Evolutionary conservation across 2,329 filamentous ascomycete genomes (phyloP), one percentile per base, ranked within the genome.

Genomic region (Claviceps fusiformis): DNA sequence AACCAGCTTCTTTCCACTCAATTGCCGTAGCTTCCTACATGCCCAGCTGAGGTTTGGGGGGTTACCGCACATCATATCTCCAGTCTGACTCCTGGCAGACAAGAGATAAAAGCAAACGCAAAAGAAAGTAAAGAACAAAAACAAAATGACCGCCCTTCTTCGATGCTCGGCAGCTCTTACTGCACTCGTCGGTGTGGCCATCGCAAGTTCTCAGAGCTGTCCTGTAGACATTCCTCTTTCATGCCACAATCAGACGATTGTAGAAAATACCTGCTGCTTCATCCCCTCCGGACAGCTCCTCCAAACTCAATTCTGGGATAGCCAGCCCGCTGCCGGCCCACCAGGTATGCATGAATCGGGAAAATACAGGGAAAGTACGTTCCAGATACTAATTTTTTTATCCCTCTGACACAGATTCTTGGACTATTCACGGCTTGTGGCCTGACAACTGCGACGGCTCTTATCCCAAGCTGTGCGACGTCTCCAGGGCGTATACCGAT

Each of bases 301-400:
- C 5, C 80, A 82, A 68, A 89, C 86, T 3, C 86, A 89, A 63
- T 89, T 90, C 70, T 90, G 86, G 86, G 85, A 89, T 64, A 78
- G 80, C 0, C 66, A 77, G 56, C 85, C 85, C 1, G 71, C 76
- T 1, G 78, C 81, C 4, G 85, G 87, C 0, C 85, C 86, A 2
- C 47, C 59, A n/a, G 61, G 64, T 65, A 58, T 49, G 54, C 11
- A 44, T 33, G 1, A 31, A n/a, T n/a, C 24, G 8, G 17, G 19
- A 19, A 17, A 43, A 10, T 9, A 17, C 2, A 24, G 13, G 9
- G 29, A 27, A 27, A 10, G 2, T 4, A 15, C n/a, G 15, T 11
- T n/a, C 9, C 9, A 43, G 19, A 17, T 51, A n/a, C 49, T 51
- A 41, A 51, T 31, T 24, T 4, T 31, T 24, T 4, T 17, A 33